Evolutionary conservation across 176 grass and related monocot species (phyloP).

Genomic region (Eleusine indica): DNA sequence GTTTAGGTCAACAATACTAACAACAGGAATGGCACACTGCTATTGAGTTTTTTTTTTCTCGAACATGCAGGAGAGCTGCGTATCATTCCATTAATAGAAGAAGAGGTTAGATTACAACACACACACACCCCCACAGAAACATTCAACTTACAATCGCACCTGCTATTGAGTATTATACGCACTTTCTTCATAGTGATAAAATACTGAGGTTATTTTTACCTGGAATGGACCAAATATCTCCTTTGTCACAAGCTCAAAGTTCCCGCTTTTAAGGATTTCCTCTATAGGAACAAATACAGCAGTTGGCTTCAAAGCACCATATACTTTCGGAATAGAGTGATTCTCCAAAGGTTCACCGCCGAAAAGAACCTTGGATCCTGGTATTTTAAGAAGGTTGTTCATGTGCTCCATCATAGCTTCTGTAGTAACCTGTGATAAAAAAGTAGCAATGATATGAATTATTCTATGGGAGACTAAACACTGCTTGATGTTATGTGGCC

Average conservation of each 20-base stretch:
- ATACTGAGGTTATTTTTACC: slow-evolving; percentile 44
- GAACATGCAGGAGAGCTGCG: too few relatives aligned
- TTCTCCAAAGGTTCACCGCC: slow-evolving; percentile 80
- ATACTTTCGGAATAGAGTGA: slow-evolving; percentile 93
- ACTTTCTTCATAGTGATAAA: neutral
- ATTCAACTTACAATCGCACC: too few relatives aligned
- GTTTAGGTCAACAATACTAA: neutral
- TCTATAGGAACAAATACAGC: slow-evolving; percentile 86
- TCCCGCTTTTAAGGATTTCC: slow-evolving; percentile 75
- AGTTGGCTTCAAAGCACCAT: slow-evolving; percentile 88
- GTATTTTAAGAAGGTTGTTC: slow-evolving; percentile 80
- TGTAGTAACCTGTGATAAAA: slow-evolving; percentile 68
- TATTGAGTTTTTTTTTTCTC: neutral
- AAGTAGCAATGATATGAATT: neutral
- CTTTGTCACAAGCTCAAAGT: slow-evolving; percentile 84
- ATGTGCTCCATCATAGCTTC: slow-evolving; percentile 76
- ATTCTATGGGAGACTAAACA: slow-evolving; percentile 15
- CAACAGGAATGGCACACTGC: neutral
- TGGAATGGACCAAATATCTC: slow-evolving; percentile 98
- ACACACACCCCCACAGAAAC: too few relatives aligned
- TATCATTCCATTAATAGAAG: too few relatives aligned
- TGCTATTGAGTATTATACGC: neutral
- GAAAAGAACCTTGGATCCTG: slow-evolving; percentile 90
- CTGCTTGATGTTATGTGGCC: neutral
- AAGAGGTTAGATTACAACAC: too few relatives aligned